Evolutionary conservation across 192 early-diverging fungal genomes (phyloP).

Genomic region (Backusella tuberculispora): DNA sequence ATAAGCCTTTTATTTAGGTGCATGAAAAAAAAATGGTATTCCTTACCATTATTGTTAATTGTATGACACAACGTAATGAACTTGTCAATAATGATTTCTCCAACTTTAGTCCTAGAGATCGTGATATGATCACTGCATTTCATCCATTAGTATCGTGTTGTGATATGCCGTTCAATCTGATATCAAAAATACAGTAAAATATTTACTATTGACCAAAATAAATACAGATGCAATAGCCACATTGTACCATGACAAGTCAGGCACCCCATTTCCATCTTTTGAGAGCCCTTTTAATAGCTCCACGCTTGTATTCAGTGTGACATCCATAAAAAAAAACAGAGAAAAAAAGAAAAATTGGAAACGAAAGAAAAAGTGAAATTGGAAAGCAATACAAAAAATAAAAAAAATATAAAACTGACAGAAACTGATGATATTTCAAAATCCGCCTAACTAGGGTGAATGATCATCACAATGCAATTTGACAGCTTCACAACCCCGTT

Average conservation of each 20-base stretch:
- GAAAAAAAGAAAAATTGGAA: not conserved
- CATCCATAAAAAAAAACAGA: slow-evolving; percentile 2
- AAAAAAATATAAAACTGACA: not conserved
- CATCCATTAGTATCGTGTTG: not conserved
- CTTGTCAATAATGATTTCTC: slow-evolving; percentile 67
- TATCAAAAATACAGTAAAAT: not conserved
- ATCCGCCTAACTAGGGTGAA: not conserved
- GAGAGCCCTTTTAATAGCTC: slow-evolving; percentile 2
- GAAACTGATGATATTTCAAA: not conserved
- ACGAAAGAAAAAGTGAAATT: not conserved
- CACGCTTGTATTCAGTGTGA: not conserved
- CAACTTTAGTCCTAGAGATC: slow-evolving; percentile 65
- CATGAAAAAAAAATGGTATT: not conserved
- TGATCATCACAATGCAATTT: slow-evolving; percentile 9
- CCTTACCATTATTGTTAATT: slow-evolving; percentile 75
- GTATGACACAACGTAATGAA: slow-evolving; percentile 72
- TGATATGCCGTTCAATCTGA: not conserved
- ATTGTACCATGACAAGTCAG: slow-evolving; percentile 32
- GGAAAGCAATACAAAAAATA: not conserved
- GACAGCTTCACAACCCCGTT: slow-evolving; percentile 4
- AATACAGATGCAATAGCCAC: slow-evolving; percentile 32
- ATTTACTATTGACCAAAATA: slow-evolving; percentile 33
- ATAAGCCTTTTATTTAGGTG: not conserved
- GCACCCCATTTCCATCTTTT: slow-evolving; percentile 1
- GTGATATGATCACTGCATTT: slow-evolving; percentile 31